phyloP scores from a whole-genome alignment of 106 monocot species.

The Ottelia alismoides region DNA sequence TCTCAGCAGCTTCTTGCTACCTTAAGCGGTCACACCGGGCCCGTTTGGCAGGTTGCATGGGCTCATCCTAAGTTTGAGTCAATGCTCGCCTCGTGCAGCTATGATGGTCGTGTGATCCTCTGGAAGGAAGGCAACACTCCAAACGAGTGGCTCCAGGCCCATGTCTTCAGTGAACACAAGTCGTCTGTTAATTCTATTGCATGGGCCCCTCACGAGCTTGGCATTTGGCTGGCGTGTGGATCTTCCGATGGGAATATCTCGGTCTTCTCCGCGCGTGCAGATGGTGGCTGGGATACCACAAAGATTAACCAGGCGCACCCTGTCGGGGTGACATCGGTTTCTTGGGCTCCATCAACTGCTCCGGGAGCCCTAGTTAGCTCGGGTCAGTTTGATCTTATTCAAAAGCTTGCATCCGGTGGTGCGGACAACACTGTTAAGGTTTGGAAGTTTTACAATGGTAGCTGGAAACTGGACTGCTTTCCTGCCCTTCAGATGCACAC shows the following conservation, averaged over 20 bases:
- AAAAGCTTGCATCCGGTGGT: conserved; percentile 10
- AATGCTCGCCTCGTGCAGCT: conserved; percentile 11
- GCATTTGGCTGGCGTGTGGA: conserved; percentile 10
- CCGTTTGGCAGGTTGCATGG: conserved; percentile 13
- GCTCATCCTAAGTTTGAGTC: conserved; percentile 12
- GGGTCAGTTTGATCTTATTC: not conserved
- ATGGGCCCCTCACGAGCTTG: conserved; percentile 10
- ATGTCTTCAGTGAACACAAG: conserved; percentile 4
- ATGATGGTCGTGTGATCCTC: conserved; percentile 12
- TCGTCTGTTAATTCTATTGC: conserved; percentile 9
- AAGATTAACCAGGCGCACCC: not conserved
- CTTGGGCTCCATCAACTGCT: conserved; percentile 10
- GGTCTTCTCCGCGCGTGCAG: conserved; percentile 1
- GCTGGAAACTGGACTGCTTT: conserved; percentile 5
- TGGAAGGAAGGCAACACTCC: conserved; percentile 9
- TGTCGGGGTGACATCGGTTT: conserved; percentile 9
- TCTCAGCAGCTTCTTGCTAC: conserved; percentile 1
- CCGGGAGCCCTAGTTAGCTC: conserved; percentile 1
- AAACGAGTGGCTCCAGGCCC: conserved; percentile 9
- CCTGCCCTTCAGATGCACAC: conserved; percentile 6
- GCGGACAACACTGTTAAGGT: conserved; percentile 9
- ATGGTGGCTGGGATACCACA: conserved; percentile 8
- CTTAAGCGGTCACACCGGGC: conserved; percentile 6
- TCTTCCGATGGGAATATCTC: conserved; percentile 15
- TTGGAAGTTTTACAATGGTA: conserved; percentile 7